phyloP scores from a whole-genome alignment of 257 asterid genomes.

The Nicotiana undulata region DNA sequence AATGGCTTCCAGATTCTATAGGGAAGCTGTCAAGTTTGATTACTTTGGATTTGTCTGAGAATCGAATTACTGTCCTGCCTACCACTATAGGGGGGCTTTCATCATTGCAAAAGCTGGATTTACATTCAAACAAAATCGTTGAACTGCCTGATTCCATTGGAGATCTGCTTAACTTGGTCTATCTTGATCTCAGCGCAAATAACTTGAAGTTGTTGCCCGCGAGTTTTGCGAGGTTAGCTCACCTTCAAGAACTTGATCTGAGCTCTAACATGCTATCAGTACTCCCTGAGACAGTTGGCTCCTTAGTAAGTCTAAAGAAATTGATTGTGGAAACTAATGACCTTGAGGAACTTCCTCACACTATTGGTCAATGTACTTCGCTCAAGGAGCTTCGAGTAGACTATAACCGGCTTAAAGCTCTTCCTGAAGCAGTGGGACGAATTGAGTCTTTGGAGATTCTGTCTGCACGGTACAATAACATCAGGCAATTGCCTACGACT shows the following conservation, averaged over 20 bases:
- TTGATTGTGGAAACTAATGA: slow-evolving; percentile 66
- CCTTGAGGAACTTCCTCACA: slow-evolving; percentile 74
- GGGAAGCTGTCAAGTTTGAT: slow-evolving; percentile 69
- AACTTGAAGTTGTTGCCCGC: slow-evolving; percentile 57
- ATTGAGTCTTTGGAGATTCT: slow-evolving; percentile 62
- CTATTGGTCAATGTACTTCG: slow-evolving; percentile 62
- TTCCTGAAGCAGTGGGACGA: slow-evolving; percentile 83
- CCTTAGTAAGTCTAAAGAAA: slow-evolving; percentile 53
- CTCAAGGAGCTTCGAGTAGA: slow-evolving; percentile 68
- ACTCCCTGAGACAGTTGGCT: slow-evolving; percentile 72
- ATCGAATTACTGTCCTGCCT: slow-evolving; percentile 58
- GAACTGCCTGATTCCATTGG: slow-evolving; percentile 70
- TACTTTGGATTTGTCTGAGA: slow-evolving; percentile 67
- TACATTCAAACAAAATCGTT: slow-evolving; percentile 44
- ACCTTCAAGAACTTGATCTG: slow-evolving; percentile 67
- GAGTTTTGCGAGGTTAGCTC: slow-evolving; percentile 41
- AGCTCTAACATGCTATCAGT: slow-evolving; percentile 61
- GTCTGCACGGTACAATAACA: slow-evolving; percentile 70
- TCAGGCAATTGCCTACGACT: slow-evolving; percentile 71
- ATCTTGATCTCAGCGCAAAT: slow-evolving; percentile 63
- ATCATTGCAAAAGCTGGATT: slow-evolving; percentile 53
- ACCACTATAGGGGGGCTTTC: slow-evolving; percentile 59
- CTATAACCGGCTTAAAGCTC: slow-evolving; percentile 75
- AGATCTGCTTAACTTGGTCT: slow-evolving; percentile 58
- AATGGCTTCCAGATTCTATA: slow-evolving; percentile 94